Base-by-base conservation (phyloP, 2,329 filamentous ascomycete species). In the Alternaria sp. region DNA sequence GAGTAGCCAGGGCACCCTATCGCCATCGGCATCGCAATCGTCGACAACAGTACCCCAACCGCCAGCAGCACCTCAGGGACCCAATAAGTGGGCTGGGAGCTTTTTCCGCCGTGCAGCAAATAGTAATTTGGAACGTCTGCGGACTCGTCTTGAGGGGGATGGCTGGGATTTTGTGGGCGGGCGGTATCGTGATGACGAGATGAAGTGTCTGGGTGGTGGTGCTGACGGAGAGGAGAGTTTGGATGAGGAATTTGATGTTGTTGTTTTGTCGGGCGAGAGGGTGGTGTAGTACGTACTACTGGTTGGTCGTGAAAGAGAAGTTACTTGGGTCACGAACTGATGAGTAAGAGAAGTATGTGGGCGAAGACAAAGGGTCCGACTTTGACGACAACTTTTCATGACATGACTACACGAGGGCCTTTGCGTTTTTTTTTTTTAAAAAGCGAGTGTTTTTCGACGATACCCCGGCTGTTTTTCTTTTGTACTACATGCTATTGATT, bases 181-280 rank as follows among this genome's bases (percentile, higher is more conserved):
- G 3, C 69, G 65, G 51, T 76, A 73, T 50, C 25, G 25, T 7
- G 69, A 66, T 18, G 71, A 76, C n/a, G 18, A 38, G 18, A 69
- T 64, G 7, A 62, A 62, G 28, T 60, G 63, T 30, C 63, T 51
- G 58, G 70, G 53, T 60, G 12, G 53, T 8, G 63, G 40, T 4
- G 63, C 45, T 32, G 64, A 62, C 40, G 70, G 65, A 30, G 69
- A 71, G 12, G 74, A 70, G 55, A 73, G 72, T 18, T 59, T 78
- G 0, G 75, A 78, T 28, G 73, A 77, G 22, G 75, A 77, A 54
- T 77, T 77, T 34, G 75, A 78, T 28, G 72, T 78, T 8, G 40
- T 43, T 43, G 20, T 43, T 25, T 12, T 43, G 5, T 14, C 20
- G 6, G 22, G 11, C 3, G 40, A 6, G 20, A 12, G 18, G 5